Base-by-base conservation (phyloP, 2,329 filamentous ascomycete species). In the Aspergillus chevalieri region DNA sequence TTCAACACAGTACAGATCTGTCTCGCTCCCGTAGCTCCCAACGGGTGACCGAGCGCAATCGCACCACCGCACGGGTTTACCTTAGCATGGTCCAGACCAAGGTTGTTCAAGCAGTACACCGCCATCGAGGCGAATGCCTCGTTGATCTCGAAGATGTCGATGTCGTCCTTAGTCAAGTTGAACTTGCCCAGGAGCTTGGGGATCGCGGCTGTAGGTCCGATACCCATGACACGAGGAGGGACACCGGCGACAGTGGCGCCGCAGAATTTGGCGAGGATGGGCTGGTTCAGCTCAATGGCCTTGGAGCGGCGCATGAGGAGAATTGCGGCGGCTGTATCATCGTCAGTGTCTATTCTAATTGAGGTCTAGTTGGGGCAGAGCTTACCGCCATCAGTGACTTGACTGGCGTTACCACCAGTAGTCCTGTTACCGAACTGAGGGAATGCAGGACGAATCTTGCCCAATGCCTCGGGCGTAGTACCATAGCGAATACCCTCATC, bases 81-180 rank as follows among this genome's bases (percentile, higher is more conserved):
- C 72, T 81, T 85, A 15, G 81, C 82, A 47, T 81, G 74, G 55
- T 84, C 79, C 69, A 83, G 48, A 64, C 81, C 62, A 8, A 77
- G 63, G 70, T 92, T 82, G 62, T 89, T 79, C 48, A 87, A 74
- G 74, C 90, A 95, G 80, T 96, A 97, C 26, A 96, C 91, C 1
- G 89, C 91, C 93, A 97, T 97, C 47, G 87, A 93, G 19, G 91
- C 92, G 64, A 98, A 98, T 1, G 93, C 93, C 79, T 98, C 93
- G 76, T 98, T 98, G 66, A 98, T 74, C 79, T 97, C 93, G 60
- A 92, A 78, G 33, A 97, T 80, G 65, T 98, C 93, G 54, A 93
- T 81, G 61, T 97, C 93, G 51, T 85, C 81, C 47, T 95, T 76
- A 21, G 79, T 81, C 53, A 98, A 73, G 71, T 86, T 83, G 79